Evolutionary conservation across 768 basidiomycete genomes (phyloP).

Genomic region (Lactarius trivialis): DNA sequence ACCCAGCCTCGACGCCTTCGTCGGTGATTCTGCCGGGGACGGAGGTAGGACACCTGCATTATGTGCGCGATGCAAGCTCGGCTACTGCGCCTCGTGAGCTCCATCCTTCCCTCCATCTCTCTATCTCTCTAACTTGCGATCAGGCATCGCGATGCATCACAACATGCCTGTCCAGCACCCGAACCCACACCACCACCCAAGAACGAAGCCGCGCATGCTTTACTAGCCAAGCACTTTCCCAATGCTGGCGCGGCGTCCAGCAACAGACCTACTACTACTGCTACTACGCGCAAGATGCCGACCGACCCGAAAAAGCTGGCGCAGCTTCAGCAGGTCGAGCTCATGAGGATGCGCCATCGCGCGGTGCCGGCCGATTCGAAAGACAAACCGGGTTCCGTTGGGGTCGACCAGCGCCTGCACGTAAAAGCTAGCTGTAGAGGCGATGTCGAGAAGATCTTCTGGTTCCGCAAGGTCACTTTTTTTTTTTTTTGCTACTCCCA

Average conservation of each 20-base stretch:
- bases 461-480: constrained; percentile 61
- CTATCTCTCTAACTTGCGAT: constrained; percentile 1
- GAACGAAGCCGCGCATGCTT: constrained; percentile 44
- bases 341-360: constrained; percentile 70
- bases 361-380: constrained; percentile 59
- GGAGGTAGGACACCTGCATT: constrained; percentile 30
- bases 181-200: constrained; percentile 26
- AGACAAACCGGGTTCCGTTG: constrained; percentile 41
- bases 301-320: constrained; percentile 49
- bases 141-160: constrained; percentile 62
- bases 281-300: constrained; percentile 27
- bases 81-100: constrained; percentile 60
- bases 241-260: constrained; percentile 18
- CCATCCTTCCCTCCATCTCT: constrained; percentile 1
- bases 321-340: constrained; percentile 49
- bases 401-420: constrained; percentile 53
- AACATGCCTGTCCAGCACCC: constrained; percentile 47
- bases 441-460: constrained; percentile 44
- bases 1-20: constrained; percentile 42
- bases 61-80: constrained; percentile 47
- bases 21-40: constrained; percentile 28
- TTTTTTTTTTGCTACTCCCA: not conserved
- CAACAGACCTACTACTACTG: constrained; percentile 15
- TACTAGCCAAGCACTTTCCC: constrained; percentile 50
- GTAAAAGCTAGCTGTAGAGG: constrained; percentile 37